Base-by-base conservation (phyloP, 495 filamentous ascomycete genomes). In the Xanthoparmelia taractica region DNA sequence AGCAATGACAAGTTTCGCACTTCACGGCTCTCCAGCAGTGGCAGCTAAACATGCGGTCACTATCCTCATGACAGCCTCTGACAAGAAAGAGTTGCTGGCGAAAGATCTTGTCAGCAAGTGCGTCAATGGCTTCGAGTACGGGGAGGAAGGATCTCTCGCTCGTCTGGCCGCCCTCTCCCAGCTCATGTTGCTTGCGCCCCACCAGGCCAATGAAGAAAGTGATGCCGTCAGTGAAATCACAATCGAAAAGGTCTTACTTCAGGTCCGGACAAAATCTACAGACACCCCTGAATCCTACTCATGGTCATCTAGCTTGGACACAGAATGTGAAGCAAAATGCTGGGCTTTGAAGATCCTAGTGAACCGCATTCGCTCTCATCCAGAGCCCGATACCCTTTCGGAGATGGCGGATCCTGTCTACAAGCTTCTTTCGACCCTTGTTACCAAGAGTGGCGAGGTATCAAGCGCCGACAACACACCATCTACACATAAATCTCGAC, bases 41-140 rank as follows among this genome's bases (percentile, higher is more conserved):
- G 89, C 89, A 20, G 91, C 92, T 12, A 99, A 97, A 73, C 87
- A 97, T 75, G 95, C 94, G 0, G 86, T 97, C 41, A 89, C 89
- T 33, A 90, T 97, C 69, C 78, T 97, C 59, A 86, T 96, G 78
- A 85, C 88, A 29, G 85, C 85, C 18, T 82, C 88, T 34, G 88
- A 94, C 40, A 84, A 87, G 41, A 93, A 90, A 69, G 90, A 94
- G 66, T 85, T 92, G 83, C 88, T 91, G 63, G 89, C 90, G 4
- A 89, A 88, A 54, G 92, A 96, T 68, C 77, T 99, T 4, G 72
- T 95, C 4, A 79, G 85, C 52, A 86, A 87, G 65, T 87, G 85
- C 61, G 79, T 88, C 40, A 85, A 87, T 64, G 83, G 85, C 47
- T 97, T 91, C 82, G 79, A 79, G 10, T 96, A 90, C 66, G 91